These are phyloP conservation scores for Trichoderma sp. DNA, from an alignment of 2,329 filamentous ascomycete species.

Conservation along the genomic window DNA sequence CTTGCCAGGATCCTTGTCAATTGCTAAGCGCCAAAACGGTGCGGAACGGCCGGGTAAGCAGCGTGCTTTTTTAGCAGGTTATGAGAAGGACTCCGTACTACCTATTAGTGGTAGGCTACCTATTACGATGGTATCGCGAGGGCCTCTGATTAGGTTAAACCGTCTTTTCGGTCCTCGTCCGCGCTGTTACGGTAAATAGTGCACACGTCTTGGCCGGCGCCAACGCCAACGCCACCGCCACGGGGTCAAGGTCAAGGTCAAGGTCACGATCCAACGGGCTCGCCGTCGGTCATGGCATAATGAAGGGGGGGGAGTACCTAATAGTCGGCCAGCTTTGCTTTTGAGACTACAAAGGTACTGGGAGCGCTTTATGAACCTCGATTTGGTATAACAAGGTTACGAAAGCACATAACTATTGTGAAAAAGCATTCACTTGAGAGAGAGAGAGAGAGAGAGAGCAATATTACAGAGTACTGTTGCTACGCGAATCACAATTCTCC, in stretches of 20 bases:
- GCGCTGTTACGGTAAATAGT: background rate
- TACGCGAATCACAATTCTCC: background rate
- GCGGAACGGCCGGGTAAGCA: conserved; percentile 6
- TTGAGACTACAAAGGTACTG: background rate
- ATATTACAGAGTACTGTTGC: background rate
- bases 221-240: conserved; percentile 11
- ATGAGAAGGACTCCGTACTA: background rate
- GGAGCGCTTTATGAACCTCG: background rate
- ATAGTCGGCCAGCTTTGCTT: background rate
- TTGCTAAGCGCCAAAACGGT: conserved; percentile 10
- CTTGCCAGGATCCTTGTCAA: background rate
- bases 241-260: background rate
- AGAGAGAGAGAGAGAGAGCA: background rate
- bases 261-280: background rate
- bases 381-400: background rate
- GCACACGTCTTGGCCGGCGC: background rate
- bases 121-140: background rate
- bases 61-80: background rate
- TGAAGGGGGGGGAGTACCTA: background rate
- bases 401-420: background rate
- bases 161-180: background rate
- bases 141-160: background rate
- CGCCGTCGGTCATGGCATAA: conserved; percentile 18
- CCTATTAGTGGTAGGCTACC: background rate
- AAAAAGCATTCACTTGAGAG: background rate